Base-by-base conservation (phyloP, 2,329 filamentous ascomycete genomes). In the Remersonia thermophila region DNA sequence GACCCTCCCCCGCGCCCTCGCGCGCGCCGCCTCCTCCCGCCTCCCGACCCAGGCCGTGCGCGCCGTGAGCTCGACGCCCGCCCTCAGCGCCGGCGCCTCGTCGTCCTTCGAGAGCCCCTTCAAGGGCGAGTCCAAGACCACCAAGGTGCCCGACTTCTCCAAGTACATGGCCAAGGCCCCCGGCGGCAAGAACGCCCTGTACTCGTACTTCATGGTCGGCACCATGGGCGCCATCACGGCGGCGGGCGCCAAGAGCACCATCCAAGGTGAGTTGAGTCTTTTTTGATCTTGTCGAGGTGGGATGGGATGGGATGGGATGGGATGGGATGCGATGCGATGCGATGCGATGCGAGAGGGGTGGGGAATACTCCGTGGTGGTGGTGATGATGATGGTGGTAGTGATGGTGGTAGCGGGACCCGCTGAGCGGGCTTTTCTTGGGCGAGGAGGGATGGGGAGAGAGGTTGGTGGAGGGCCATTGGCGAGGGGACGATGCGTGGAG, bases 141-240 rank as follows among this genome's bases (percentile, higher is more conserved):
- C 70, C 61, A 77, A 82, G 62, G 81, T 96, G 56, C 91, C 91
- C 51, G 78, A 83, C 66, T 96, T 93, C 65, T 75, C 75, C 61
- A 80, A 86, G 60, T 98, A 98, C 70, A 69, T 78, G 65, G 80
- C 74, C 63, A 78, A 76, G 59, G 66, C 67, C 48, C 65, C 66
- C 51, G 69, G 80, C 60, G 72, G 67, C 50, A 69, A 70, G 55
- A 94, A 93, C 67, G 81, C 87, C 69, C 69, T 93, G 51, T 91
- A 94, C 63, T 78, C 80, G 55, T 98, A 98, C 75, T 96, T 98
- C 67, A 94, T 96, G 84, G 91, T 94, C 49, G 91, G 91, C 54
- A 80, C 84, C 38, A 81, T 98, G 73, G 91, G 91, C 58, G 81
- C 91, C 55, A 72, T 96, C 59, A 78, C 82, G 47, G 89, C 89